Evolutionary conservation across 2,329 filamentous ascomycete species (phyloP), one percentile per base, ranked within the genome.

Genomic region (Hymenoscyphus fructigenus): DNA sequence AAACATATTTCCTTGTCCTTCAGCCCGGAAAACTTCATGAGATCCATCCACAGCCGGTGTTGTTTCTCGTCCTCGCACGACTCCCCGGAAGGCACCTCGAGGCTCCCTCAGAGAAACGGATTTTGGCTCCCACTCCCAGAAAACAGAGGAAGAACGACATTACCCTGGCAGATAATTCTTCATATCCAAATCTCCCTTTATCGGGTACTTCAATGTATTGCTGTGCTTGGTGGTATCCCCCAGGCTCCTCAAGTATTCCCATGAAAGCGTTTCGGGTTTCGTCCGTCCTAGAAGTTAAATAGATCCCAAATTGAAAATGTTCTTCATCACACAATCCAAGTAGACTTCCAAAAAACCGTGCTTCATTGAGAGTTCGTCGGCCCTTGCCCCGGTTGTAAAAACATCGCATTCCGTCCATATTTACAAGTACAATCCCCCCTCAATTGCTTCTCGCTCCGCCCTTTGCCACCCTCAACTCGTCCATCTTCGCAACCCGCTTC

Each of bases 401-500:
- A 53, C 41, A 23, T 53, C 47, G 38, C 29, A 60, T 60, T 69
- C 68, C 63, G 44, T 63, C 55, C 61, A 64, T 53, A 61, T 71
- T 70, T 72, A 59, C 70, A 70, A 69, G 71, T 63, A 62, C 41
- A 44, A 28, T 36, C 23, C 38, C 26, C 47, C 14, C 62, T 73
- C 79, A 97, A 81, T 97, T 97, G 84, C 91, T 96, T 79, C 94
- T 87, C 75, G 85, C 88, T 67, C 92, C 93, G 65, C 82, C 87
- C 86, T 96, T 96, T 66, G 91, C 88, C 71, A 88, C 93, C 77
- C 93, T 87, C 76, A 99, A 81, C 83, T 99, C 93, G 75, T 98
- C 88, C 95, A 99, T 99, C 88, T 97, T 98, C 76, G 91, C 92
- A 70, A 99, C 95, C 65, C 95, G 89, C 85, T 94, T 92, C 88